phyloP scores from a whole-genome alignment of 148 eudicot species.

The Pharnaceum exiguum region DNA sequence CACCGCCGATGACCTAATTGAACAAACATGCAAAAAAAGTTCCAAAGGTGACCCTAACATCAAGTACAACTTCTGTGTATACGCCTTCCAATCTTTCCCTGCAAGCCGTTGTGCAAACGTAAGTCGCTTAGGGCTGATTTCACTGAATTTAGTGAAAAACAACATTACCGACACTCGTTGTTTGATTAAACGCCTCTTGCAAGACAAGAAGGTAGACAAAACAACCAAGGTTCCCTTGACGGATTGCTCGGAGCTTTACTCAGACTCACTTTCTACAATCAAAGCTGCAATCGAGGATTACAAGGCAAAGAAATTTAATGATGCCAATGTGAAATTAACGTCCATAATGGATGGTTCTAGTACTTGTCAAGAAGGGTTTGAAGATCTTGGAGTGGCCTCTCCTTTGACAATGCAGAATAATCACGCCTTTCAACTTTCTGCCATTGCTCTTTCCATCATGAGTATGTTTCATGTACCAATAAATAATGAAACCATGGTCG shows the following conservation, averaged over 20 bases:
- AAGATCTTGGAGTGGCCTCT: conserved; percentile 35
- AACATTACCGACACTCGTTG: conserved; percentile 21
- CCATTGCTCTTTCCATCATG: conserved; percentile 40
- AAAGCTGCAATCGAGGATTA: conserved; percentile 34
- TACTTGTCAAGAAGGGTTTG: conserved; percentile 56
- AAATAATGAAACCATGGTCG: no score
- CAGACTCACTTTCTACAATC: conserved; percentile 29
- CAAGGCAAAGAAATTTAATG: conserved; percentile 21
- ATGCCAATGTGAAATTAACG: conserved; percentile 45
- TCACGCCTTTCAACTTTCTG: conserved; percentile 31
- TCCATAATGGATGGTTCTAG: conserved; percentile 39
- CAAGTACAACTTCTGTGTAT: conserved; percentile 18
- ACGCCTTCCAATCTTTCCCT: conserved; percentile 21
- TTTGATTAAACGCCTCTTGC: conserved; percentile 13
- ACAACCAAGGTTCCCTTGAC: neutral
- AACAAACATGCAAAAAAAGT: conserved; percentile 20
- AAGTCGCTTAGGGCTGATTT: conserved; percentile 14
- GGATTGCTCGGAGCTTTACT: conserved; percentile 23
- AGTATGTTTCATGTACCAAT: conserved; percentile 1
- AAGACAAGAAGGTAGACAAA: conserved; percentile 2
- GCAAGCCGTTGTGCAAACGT: conserved; percentile 23
- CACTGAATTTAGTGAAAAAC: conserved; percentile 7
- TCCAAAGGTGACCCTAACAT: conserved; percentile 18
- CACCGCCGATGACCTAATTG: conserved; percentile 8
- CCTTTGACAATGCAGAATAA: conserved; percentile 38